These are phyloP conservation scores for Prunus padus DNA, from an alignment of 306 rosid species.

Conservation along the genomic window DNA sequence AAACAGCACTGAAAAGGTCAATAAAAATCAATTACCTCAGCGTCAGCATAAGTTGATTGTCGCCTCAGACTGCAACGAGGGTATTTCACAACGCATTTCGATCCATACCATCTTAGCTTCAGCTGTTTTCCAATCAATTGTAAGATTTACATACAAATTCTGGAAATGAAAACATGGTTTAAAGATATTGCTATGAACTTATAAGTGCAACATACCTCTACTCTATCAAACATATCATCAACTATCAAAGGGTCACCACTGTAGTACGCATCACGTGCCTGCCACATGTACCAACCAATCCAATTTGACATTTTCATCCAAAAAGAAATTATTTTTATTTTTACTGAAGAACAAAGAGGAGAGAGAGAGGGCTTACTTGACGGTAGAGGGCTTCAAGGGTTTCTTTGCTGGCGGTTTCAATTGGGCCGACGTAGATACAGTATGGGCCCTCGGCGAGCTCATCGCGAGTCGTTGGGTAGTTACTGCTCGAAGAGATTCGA, in stretches of 20 bases:
- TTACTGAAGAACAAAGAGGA: neutral
- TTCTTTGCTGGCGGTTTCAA: constrained; percentile 78
- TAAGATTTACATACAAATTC: neutral
- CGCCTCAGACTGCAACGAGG: constrained; percentile 88
- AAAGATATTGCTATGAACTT: neutral
- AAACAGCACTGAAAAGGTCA: neutral
- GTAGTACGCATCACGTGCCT: constrained; percentile 93
- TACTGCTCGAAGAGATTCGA: constrained; percentile 47
- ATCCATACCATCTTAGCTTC: constrained; percentile 76
- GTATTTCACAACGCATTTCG: constrained; percentile 76
- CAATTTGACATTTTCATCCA: neutral
- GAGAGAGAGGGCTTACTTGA: constrained; percentile 38
- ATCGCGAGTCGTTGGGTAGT: constrained; percentile 35
- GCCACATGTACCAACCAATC: constrained; percentile 4
- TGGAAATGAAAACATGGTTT: neutral
- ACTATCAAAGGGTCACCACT: constrained; percentile 89
- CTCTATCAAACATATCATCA: constrained; percentile 92
- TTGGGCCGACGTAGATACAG: constrained; percentile 75
- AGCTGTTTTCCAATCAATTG: constrained; percentile 39
- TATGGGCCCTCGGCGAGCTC: constrained; percentile 49
- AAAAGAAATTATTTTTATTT: neutral
- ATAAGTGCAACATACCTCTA: constrained; percentile 51
- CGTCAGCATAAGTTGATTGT: constrained; percentile 80
- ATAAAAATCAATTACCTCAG: constrained; percentile 62
- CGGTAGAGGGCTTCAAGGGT: constrained; percentile 80